Base-by-base conservation (phyloP, 176 grass and related monocot species). In the Bromus sterilis region DNA sequence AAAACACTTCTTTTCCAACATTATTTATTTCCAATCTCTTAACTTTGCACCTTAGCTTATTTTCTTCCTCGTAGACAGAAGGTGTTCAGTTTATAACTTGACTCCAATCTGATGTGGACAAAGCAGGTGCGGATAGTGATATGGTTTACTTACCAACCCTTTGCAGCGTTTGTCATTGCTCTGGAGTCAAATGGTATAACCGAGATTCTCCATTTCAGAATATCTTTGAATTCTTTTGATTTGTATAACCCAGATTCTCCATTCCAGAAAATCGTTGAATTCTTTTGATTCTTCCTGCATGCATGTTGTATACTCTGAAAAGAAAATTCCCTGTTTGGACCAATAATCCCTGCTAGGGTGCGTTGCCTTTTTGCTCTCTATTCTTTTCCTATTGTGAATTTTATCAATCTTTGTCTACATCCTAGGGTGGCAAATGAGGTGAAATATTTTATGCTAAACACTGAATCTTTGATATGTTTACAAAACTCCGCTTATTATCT, bases 111-210 rank as follows among this genome's bases (percentile, higher is more conserved):
- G 39, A 68, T 60, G 51, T 60, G 51, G 69, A 66, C 76, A 84
- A 48, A 89, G 86, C 58, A 0, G 86, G 75, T 82, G 89, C 84
- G 46, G 0, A 88, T 3, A 93, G 21, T 6, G 43, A 89, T 23
- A 86, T 56, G 87, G 21, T 91, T 91, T 85, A 78, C 91, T 88
- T 94, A 92, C 87, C 91, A 94, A 91, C 87, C 82, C 84, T 76
- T 88, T 63, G 87, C 89, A 86, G 71, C 7, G 18, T 24, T 70
- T 83, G 78, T 42, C 29, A 77, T 97, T 94, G 85, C 89, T 68
- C 40, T 90, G 87, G 87, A 49, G 89, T 94, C 91, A 97, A 97
- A 92, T 94, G 74, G 77, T 87, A 44, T 79, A 68, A 88, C 71
- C 74, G 25, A 89, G 76, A 92, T 88, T 43, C 1, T 24, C 9